phyloP scores from a whole-genome alignment of 164 flowering plant genomes.

The Santalum album region DNA sequence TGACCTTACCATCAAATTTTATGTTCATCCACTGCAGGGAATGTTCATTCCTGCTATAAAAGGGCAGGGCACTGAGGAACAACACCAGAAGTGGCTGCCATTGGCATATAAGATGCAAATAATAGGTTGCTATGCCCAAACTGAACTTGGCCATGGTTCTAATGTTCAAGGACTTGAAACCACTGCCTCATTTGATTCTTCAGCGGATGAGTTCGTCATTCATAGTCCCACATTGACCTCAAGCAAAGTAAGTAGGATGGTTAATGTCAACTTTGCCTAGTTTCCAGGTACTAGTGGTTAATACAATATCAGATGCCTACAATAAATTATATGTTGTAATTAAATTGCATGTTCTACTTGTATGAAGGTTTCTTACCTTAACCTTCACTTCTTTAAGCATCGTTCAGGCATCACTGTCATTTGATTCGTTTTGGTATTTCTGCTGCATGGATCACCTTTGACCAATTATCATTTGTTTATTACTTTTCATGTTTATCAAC shows the following conservation, averaged over 20 bases:
- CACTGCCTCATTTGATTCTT: constrained; percentile 88
- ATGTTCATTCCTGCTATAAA: constrained; percentile 92
- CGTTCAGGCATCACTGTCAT: no score
- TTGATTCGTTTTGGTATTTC: no score
- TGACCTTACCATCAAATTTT: background rate
- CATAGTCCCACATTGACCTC: constrained; percentile 93
- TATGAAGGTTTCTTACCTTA: no score
- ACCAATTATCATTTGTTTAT: no score
- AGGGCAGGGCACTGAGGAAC: constrained; percentile 97
- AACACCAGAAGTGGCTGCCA: constrained; percentile 86
- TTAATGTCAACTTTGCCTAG: no score
- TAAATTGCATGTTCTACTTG: no score
- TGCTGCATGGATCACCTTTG: no score
- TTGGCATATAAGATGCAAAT: constrained; percentile 95
- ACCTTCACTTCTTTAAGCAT: no score
- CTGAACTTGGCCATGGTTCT: constrained; percentile 99
- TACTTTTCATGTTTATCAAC: no score
- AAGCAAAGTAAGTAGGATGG: constrained; percentile 71
- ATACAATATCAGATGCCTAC: no score
- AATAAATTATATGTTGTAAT: no score
- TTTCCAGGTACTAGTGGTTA: no score
- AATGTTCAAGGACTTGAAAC: constrained; percentile 99
- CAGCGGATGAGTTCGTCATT: constrained; percentile 79
- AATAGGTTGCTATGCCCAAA: constrained; percentile 98
- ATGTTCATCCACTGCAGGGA: constrained; percentile 37